These are phyloP conservation scores for Rhododendron henanense DNA, from an alignment of 148 eudicot species.

Conservation along the genomic window DNA sequence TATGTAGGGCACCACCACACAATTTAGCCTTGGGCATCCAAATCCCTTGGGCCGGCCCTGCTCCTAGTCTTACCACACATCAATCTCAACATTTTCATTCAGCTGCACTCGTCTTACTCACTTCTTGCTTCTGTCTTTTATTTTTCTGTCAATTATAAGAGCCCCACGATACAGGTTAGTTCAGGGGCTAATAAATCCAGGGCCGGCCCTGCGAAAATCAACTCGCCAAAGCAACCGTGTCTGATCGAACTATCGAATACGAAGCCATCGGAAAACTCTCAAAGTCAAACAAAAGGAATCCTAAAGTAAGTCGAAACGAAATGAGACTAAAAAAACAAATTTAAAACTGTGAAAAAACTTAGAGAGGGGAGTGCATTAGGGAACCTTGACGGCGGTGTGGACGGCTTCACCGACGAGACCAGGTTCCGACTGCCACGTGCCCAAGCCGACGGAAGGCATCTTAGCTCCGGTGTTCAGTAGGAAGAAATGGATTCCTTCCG, in stretches of 20 bases:
- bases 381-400: conserved; percentile 48
- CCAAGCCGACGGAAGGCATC: conserved; percentile 61
- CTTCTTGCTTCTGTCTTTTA: background rate
- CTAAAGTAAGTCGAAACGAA: background rate
- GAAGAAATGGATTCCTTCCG: conserved; percentile 31
- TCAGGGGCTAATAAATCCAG: background rate
- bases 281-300: background rate
- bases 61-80: too few relatives aligned
- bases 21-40: too few relatives aligned
- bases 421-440: conserved; percentile 65
- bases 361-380: background rate
- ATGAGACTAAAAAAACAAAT: background rate
- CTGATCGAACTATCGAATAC: background rate
- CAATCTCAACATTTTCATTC: too few relatives aligned
- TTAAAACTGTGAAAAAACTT: background rate
- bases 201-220: background rate
- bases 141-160: background rate
- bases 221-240: background rate
- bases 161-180: background rate
- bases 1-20: too few relatives aligned
- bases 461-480: conserved; percentile 50
- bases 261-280: background rate
- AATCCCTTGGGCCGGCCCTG: too few relatives aligned
- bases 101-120: too few relatives aligned
- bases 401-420: conserved; percentile 60